Evolutionary conservation across 2,329 filamentous ascomycete species (phyloP).

Genomic region (Botryotinia narcissicola): DNA sequence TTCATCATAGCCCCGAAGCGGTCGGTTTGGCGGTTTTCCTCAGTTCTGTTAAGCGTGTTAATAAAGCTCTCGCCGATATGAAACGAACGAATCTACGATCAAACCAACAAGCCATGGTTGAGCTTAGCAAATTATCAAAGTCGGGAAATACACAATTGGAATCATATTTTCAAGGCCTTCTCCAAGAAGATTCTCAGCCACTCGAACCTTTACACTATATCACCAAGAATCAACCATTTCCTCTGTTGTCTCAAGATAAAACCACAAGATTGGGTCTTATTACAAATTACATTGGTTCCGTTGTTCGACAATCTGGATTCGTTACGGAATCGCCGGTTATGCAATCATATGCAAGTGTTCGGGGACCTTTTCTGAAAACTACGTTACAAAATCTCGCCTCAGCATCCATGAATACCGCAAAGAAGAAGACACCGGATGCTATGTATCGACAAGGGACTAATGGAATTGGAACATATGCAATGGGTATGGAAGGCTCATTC

Average conservation of each 20-base stretch:
- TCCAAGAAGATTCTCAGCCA: slow-evolving; percentile 74
- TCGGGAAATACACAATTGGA: slow-evolving; percentile 81
- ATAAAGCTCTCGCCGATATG: slow-evolving; percentile 79
- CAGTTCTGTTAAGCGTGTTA: slow-evolving; percentile 83
- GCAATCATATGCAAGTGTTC: slow-evolving; percentile 79
- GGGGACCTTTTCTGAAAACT: slow-evolving; percentile 79
- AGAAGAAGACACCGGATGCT: slow-evolving; percentile 74
- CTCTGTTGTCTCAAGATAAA: slow-evolving; percentile 72
- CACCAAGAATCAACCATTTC: slow-evolving; percentile 85
- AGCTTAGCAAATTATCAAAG: slow-evolving; percentile 74
- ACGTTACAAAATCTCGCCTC: slow-evolving; percentile 83
- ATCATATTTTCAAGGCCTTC: slow-evolving; percentile 73
- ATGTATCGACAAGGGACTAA: slow-evolving; percentile 87
- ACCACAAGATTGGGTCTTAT: slow-evolving; percentile 75
- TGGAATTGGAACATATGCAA: slow-evolving; percentile 85
- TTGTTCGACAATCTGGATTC: slow-evolving; percentile 47
- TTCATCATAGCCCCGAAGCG: slow-evolving; percentile 62
- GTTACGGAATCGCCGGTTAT: slow-evolving; percentile 67
- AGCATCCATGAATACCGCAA: slow-evolving; percentile 79
- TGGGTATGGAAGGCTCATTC: slow-evolving; percentile 83
- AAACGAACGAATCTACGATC: slow-evolving; percentile 86
- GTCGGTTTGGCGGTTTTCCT: slow-evolving; percentile 82
- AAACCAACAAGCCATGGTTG: slow-evolving; percentile 83
- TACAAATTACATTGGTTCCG: slow-evolving; percentile 70
- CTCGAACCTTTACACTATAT: slow-evolving; percentile 91